Evolutionary conservation across 2,329 filamentous ascomycete genomes (phyloP).

Genomic region (Aurifilum marmelostoma): DNA sequence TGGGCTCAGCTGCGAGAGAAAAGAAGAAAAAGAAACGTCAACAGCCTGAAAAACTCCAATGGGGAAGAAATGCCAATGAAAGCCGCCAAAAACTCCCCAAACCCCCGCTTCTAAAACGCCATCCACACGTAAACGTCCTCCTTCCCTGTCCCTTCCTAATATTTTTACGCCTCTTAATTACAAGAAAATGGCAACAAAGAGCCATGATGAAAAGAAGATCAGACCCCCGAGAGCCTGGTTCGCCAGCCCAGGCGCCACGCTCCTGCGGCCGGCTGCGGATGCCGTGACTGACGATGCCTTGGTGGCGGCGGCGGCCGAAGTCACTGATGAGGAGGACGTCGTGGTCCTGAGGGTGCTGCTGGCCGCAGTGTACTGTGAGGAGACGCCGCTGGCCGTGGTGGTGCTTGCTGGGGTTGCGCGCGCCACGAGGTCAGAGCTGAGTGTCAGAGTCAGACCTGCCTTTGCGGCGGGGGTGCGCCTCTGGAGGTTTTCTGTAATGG

Average conservation of each 20-base stretch:
- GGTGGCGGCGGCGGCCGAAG: neutral
- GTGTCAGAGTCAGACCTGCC: constrained; percentile 19
- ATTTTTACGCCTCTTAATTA: neutral
- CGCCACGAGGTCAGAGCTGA: constrained; percentile 11
- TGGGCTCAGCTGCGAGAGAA: neutral
- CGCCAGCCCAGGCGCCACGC: constrained; percentile 1
- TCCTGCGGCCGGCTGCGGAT: constrained; percentile 7
- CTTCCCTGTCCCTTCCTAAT: neutral
- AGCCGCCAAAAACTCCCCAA: neutral
- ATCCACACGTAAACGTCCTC: neutral
- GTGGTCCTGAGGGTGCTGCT: constrained; percentile 5
- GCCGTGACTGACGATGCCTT: neutral
- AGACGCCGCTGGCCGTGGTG: neutral
- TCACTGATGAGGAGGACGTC: neutral
- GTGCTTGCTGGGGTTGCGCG: constrained; percentile 2
- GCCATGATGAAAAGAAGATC: constrained; percentile 15
- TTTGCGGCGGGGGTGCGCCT: constrained; percentile 14
- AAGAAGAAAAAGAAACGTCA: neutral
- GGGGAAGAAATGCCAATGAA: neutral
- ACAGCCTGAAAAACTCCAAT: neutral
- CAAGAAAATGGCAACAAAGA: constrained; percentile 4
- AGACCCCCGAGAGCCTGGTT: constrained; percentile 9
- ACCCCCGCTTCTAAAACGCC: neutral
- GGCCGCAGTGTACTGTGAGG: neutral
- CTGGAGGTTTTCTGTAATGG: constrained; percentile 25